Evolutionary conservation across 352 stramenopile genomes (phyloP).

Genomic region (Ophiocytium majus): DNA sequence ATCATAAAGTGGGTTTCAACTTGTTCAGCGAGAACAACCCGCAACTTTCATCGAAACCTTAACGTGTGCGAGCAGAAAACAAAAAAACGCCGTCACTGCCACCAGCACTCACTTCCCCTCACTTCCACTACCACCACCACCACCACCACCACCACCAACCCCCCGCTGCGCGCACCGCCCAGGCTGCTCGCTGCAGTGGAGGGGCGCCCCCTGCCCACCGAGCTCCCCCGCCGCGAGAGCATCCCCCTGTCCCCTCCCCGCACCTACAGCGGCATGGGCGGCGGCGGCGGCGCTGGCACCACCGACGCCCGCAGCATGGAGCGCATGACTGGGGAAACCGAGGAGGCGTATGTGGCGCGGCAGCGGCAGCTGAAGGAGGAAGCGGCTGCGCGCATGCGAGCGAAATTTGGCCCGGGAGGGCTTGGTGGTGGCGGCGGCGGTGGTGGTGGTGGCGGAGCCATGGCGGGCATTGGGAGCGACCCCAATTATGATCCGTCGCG

Average conservation of each 20-base stretch:
- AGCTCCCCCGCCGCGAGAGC: conserved; percentile 50
- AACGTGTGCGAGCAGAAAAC: no score
- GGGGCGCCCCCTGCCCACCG: conserved; percentile 55
- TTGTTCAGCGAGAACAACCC: no score
- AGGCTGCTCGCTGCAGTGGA: conserved; percentile 55
- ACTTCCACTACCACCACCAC: no score
- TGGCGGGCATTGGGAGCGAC: conserved; percentile 68
- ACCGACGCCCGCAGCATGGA: conserved; percentile 71
- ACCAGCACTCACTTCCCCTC: no score
- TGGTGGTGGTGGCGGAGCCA: conserved; percentile 48
- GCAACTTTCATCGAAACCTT: no score
- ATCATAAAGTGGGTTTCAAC: no score
- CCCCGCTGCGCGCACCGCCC: neutral
- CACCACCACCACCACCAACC: no score
- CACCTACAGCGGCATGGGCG: neutral
- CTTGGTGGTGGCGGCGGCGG: neutral
- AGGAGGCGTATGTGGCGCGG: conserved; percentile 69
- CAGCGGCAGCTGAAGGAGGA: conserved; percentile 71
- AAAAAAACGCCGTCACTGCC: no score
- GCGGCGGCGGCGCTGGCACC: conserved; percentile 33
- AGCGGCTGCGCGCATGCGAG: conserved; percentile 67
- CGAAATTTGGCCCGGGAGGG: conserved; percentile 68
- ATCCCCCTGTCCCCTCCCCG: conserved; percentile 23
- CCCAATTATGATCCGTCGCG: conserved; percentile 67
- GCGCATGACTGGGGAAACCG: conserved; percentile 67